Percentiles rank a stretch among this genome's conserved stretches.
phyloP scores from a whole-genome alignment of 2,329 filamentous ascomycete species.

The Colletotrichum sp. region DNA sequence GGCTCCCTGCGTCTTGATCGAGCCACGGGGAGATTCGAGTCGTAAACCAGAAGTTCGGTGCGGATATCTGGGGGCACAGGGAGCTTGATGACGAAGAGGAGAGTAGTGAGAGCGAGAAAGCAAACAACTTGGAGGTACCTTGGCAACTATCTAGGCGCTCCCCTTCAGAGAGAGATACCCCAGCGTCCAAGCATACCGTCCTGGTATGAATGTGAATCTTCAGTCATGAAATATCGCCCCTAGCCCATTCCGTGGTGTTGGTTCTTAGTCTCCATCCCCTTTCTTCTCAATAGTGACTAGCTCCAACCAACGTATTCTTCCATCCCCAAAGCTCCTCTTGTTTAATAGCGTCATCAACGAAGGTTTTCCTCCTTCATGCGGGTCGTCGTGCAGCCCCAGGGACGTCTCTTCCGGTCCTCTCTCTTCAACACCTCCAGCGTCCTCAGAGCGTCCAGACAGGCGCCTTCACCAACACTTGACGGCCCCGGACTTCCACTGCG shows the following conservation, averaged over 20 bases:
- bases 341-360: neutral
- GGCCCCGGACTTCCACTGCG: constrained; percentile 75
- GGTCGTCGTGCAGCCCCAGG: neutral
- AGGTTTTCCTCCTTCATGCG: neutral
- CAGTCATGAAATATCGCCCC: constrained; percentile 12
- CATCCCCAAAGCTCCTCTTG: neutral
- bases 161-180: neutral
- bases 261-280: neutral
- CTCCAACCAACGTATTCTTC: neutral
- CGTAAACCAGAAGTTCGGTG: constrained; percentile 10
- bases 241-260: neutral
- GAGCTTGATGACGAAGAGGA: neutral
- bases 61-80: constrained; percentile 2
- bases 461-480: constrained; percentile 77
- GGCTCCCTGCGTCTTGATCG: constrained; percentile 11
- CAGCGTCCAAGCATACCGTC: neutral
- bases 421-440: neutral
- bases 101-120: constrained; percentile 9
- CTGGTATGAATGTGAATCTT: constrained; percentile 21
- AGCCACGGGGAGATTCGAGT: constrained; percentile 17
- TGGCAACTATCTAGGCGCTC: constrained; percentile 8
- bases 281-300: neutral
- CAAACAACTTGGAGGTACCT: constrained; percentile 10
- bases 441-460: constrained; percentile 69
- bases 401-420: neutral